Base-by-base conservation (phyloP, 2,329 filamentous ascomycete genomes). In the Aureobasidium subglaciale region DNA sequence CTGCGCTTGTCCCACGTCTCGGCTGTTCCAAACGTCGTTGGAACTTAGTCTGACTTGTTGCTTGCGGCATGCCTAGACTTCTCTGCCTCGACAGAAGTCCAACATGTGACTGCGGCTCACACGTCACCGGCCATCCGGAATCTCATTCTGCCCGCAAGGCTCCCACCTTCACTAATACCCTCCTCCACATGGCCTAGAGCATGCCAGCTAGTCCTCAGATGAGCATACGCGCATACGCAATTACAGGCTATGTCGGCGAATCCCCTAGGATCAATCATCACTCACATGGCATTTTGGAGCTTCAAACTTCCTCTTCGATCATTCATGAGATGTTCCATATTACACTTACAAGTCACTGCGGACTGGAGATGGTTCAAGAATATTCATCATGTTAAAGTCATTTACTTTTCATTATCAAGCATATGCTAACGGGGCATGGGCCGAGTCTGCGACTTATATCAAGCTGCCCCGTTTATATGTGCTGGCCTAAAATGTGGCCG, bases 341-440 rank as follows among this genome's bases (percentile, higher is more conserved):
- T 9, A 25, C 13, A 41, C 15, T 25, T n/a, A 16, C 15, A 9
- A 7, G 5, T 30, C 42, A 35, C 45, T 48, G 5, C 1, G 22
- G 16, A 11, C 2, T 29, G n/a, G 11, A 30, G 11, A 13, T 0
- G n/a, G 10, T 50, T 25, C 9, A 10, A 50, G 20, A 7, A 41
- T 15, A 9, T 15, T 37, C 34, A 38, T 50, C 46, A 50, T 50
- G 22, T 41, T 41, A 35, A 52, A 52, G 48, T 52, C 48, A 52
- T 52, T 52, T 52, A 52, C 48, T 52, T 52, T 52, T 52, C 48
- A 52, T 52, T 52, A 52, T 52, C 48, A 52, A 52, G 16, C 48
- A 52, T 52, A 32, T 41, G 35, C 46, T 50, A 50, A 25, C 5
- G 32, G 24, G 46, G 34, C 46, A 50, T 27, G 34, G 29, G 6